Conservation (phyloP, 78 protist genomes). For the Guillardia theta region DNA sequence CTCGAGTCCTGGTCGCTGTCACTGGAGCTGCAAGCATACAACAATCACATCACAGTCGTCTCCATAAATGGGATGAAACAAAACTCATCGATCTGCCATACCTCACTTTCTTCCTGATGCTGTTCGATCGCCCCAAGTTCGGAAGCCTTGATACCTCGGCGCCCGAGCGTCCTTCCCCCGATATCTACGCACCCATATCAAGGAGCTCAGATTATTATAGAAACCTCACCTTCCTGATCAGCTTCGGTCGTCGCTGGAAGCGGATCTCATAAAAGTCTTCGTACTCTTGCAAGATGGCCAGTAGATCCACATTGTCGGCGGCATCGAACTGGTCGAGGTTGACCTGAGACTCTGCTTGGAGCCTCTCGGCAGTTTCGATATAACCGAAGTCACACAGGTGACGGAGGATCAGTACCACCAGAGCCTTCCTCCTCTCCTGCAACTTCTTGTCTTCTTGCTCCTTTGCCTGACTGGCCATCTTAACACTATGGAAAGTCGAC, state of each 20-base stretch:
- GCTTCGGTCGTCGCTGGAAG: constrained; percentile 27
- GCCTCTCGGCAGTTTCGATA: constrained; percentile 13
- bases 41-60: no score
- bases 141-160: no score
- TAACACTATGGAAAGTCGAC: no score
- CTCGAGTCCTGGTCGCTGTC: no score
- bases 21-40: no score
- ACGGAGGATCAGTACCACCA: constrained; percentile 18
- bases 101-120: no score
- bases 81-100: no score
- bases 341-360: constrained; percentile 21
- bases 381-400: constrained; percentile 35
- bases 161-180: no score
- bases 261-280: constrained; percentile 67
- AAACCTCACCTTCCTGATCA: neutral
- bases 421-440: neutral
- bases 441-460: neutral
- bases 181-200: no score
- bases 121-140: no score
- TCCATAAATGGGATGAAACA: no score
- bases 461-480: neutral
- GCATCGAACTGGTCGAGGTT: neutral
- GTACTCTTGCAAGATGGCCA: constrained; percentile 51
- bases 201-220: no score
- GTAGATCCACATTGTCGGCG: constrained; percentile 67